These are phyloP conservation scores for Leonotis leonurus DNA, from an alignment of 257 asterid genomes.

Conservation along the genomic window DNA sequence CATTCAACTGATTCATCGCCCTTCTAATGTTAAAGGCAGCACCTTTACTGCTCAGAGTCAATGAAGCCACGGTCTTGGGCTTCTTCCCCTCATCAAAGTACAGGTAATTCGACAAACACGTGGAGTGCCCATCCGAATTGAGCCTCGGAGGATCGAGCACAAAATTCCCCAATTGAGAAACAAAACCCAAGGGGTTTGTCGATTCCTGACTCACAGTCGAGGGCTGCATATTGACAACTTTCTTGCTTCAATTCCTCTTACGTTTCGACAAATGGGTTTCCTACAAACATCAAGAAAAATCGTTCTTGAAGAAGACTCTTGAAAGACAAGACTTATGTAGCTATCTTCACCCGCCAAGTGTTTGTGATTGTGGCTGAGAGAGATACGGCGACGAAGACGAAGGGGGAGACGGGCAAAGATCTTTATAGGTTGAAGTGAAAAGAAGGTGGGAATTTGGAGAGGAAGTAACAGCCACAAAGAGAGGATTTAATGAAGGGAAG, in stretches of 20 bases:
- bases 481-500: too few species aligned
- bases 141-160: constrained; percentile 36
- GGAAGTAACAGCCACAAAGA: constrained; percentile 45
- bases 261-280: too few species aligned
- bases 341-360: constrained; percentile 8
- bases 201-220: constrained; percentile 71
- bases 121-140: constrained; percentile 26
- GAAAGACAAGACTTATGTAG: not conserved
- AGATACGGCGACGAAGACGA: not conserved
- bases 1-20: constrained; percentile 52
- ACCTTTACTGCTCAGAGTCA: constrained; percentile 55
- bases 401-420: not conserved
- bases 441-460: constrained; percentile 27
- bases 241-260: too few species aligned
- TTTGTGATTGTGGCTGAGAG: constrained; percentile 22
- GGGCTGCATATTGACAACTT: constrained; percentile 58
- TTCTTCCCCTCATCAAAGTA: constrained; percentile 41
- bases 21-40: constrained; percentile 52
- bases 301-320: constrained; percentile 14
- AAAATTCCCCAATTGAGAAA: constrained; percentile 48
- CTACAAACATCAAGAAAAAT: constrained; percentile 6
- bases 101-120: constrained; percentile 38
- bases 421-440: too few species aligned
- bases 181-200: constrained; percentile 34
- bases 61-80: constrained; percentile 47